Evolutionary conservation across 164 flowering plant genomes (phyloP).

Genomic region (Saururus chinensis): DNA sequence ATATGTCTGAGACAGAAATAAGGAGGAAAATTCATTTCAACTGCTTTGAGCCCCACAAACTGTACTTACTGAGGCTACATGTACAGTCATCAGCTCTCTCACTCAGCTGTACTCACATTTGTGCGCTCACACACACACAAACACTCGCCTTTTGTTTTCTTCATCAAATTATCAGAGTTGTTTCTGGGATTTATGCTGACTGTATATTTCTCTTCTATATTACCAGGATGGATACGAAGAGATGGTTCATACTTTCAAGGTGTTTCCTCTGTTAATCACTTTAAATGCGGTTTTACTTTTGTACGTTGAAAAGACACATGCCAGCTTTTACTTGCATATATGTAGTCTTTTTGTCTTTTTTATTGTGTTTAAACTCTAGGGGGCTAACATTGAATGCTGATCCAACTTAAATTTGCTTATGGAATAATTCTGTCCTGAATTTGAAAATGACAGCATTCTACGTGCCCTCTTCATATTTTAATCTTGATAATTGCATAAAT

Average conservation of each 20-base stretch:
- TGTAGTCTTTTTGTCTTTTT: neutral
- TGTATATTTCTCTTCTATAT: neutral
- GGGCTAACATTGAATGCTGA: too few relatives aligned
- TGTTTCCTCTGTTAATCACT: slow-evolving; percentile 4
- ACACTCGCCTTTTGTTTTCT: neutral
- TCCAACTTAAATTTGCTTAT: too few relatives aligned
- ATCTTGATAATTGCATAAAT: too few relatives aligned
- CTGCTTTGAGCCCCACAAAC: slow-evolving; percentile 22
- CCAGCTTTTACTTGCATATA: neutral
- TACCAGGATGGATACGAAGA: slow-evolving; percentile 43
- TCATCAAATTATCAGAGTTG: neutral
- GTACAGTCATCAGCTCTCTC: slow-evolving; percentile 22
- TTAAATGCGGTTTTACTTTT: neutral
- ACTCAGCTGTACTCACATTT: neutral
- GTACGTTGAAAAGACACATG: neutral
- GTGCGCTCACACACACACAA: too few relatives aligned
- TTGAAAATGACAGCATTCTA: too few relatives aligned
- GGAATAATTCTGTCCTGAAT: too few relatives aligned
- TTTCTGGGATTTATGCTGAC: neutral
- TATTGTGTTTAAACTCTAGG: too few relatives aligned
- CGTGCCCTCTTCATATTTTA: neutral
- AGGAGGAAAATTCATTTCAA: slow-evolving; percentile 14
- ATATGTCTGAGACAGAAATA: slow-evolving; percentile 24
- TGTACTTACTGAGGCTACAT: slow-evolving; percentile 34
- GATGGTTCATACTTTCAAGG: slow-evolving; percentile 36